A percentile compares a stretch with the other conserved stretches of the same genome.
Evolutionary conservation across 345 rosid species (phyloP).

Genomic region (Theobroma cacao): DNA sequence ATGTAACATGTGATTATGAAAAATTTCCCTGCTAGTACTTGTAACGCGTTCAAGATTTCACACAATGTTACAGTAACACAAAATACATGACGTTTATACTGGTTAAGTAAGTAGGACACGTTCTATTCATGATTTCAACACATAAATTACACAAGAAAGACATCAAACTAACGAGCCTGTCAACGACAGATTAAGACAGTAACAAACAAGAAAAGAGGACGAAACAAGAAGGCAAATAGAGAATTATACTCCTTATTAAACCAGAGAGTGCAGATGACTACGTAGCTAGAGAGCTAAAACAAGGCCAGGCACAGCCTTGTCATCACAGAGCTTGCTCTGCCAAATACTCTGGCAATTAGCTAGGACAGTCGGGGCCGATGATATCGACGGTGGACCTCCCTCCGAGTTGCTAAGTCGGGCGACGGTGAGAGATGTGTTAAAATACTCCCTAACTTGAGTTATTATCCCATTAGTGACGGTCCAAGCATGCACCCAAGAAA

Average conservation of each 20-base stretch:
- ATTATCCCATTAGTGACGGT: slow-evolving; percentile 29
- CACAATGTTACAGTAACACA: too few species aligned
- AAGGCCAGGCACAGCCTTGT: slow-evolving; percentile 1
- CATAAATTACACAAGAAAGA: neutral
- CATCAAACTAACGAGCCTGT: neutral
- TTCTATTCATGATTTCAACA: neutral
- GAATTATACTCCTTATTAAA: neutral
- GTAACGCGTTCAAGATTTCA: too few species aligned
- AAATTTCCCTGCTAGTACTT: too few species aligned
- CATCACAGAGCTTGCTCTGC: slow-evolving; percentile 1
- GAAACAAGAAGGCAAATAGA: neutral
- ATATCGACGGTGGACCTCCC: too few species aligned
- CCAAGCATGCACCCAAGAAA: slow-evolving; percentile 38
- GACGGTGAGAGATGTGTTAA: slow-evolving; percentile 27
- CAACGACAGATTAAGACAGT: neutral
- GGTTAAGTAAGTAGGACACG: too few species aligned
- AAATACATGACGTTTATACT: too few species aligned
- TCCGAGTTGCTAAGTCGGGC: slow-evolving; percentile 11
- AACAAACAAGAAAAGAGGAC: neutral
- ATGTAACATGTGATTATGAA: too few species aligned
- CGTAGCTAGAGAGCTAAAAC: slow-evolving; percentile 5
- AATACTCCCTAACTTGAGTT: slow-evolving; percentile 27
- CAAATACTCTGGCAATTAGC: neutral
- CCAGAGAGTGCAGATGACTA: neutral
- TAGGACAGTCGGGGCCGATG: neutral